Evolutionary conservation across 1,284 basidiomycete genomes (phyloP), one percentile per base, ranked within the genome.

Genomic region (Singerocomus rubriflavus): DNA sequence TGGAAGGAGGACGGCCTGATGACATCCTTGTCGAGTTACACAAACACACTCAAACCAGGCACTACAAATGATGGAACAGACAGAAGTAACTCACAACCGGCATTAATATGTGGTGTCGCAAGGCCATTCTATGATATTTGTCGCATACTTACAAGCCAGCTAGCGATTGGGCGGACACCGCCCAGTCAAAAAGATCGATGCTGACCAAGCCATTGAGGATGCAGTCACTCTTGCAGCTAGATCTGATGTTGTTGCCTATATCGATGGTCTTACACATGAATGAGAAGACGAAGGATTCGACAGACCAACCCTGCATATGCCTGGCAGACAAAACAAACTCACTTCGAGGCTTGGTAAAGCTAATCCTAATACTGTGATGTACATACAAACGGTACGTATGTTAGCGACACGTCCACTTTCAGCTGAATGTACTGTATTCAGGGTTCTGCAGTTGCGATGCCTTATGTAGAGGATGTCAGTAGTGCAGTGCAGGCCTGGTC

Each of bases 391-490:
- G 16, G 40, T 41, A 21, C 29, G 12, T 41, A 14, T 21, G 9
- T 29, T 17, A 16, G 10, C 12, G 27, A 29, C 27, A 17, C 2
- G 27, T 41, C 13, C 11, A n/a, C 37, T 38, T 14, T 38, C 13
- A 26, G 21, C 8, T 46, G 16, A 46, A 9, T 40, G 39, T 16
- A 17, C 7, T 6, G 8, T 37, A 34, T 45, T 45, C 44, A 84
- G 82, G 82, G 83, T 7, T 85, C 82, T 17, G 78, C 82, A 8
- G 77, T 82, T 12, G 78, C 83, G 0, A 35, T 41, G 39, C 27
- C 27, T 4, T 21, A 4, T 2, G 21, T 21, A 21, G 21, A 21
- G 21, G 21, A 21, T 21, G 21, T 21, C 21, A 41, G 30, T 30
- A 27, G n/a, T 4, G 11, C 29, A 16, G 16, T 41, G 39, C 27